phyloP scores from a whole-genome alignment of 106 monocot genomes.

The Platanthera guangdongensis region DNA sequence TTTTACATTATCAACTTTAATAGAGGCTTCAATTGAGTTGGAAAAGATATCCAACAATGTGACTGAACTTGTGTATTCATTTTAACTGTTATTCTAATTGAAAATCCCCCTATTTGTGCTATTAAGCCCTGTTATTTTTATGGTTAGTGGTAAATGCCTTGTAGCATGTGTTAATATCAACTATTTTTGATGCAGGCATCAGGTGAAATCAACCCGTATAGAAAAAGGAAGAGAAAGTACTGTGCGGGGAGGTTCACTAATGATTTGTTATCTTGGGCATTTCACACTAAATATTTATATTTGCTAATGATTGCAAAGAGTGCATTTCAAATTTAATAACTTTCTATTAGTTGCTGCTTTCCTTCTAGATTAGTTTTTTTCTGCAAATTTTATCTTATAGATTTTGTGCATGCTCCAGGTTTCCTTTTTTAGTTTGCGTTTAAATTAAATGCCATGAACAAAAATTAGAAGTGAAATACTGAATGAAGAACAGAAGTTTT shows the following conservation, averaged over 20 bases:
- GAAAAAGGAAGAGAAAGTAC: slow-evolving; percentile 78
- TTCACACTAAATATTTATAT: not conserved
- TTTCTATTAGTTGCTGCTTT: not conserved
- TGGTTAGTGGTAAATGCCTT: not conserved
- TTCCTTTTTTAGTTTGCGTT: not conserved
- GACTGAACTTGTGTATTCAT: not conserved
- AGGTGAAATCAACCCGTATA: slow-evolving; percentile 43
- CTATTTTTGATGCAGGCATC: slow-evolving; percentile 32
- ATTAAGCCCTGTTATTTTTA: not conserved
- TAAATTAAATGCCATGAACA: not conserved
- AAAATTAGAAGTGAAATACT: not conserved
- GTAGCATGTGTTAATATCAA: not conserved
- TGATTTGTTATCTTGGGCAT: slow-evolving; percentile 94
- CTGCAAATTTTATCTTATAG: not conserved
- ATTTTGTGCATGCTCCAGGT: not conserved
- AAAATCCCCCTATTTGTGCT: not conserved
- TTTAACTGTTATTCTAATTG: not conserved
- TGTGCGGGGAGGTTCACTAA: slow-evolving; percentile 70
- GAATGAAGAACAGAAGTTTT: not conserved
- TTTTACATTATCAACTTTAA: not conserved
- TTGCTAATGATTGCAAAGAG: not conserved
- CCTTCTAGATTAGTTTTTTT: not conserved
- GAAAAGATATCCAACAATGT: not conserved
- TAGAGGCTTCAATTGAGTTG: not conserved
- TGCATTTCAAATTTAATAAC: not conserved